Evolutionary conservation across 2,329 filamentous ascomycete genomes (phyloP).

Genomic region (Trichocomaceae sp.): DNA sequence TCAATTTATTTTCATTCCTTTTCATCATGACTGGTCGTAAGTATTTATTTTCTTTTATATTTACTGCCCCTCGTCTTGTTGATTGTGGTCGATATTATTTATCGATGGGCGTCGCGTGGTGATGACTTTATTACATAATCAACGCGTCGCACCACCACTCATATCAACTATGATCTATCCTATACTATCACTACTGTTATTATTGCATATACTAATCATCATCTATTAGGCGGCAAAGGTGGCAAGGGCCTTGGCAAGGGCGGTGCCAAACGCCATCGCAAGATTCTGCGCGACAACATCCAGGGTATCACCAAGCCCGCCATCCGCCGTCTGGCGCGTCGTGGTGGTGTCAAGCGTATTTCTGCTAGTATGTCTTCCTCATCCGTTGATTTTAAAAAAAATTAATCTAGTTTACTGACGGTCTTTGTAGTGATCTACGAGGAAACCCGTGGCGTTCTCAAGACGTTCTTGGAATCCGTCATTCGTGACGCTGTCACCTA

Average conservation of each 20-base stretch:
- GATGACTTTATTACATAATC: conserved; percentile 8
- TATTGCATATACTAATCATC: neutral
- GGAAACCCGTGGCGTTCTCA: conserved; percentile 73
- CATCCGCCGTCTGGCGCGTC: conserved; percentile 95
- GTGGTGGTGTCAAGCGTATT: conserved; percentile 99
- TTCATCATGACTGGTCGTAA: conserved; percentile 38
- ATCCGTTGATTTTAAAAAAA: neutral
- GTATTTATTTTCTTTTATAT: conserved; percentile 16
- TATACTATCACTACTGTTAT: neutral
- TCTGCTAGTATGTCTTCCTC: conserved; percentile 57
- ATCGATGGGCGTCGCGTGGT: neutral
- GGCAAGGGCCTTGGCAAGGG: conserved; percentile 98
- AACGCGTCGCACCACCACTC: neutral
- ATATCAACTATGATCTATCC: neutral
- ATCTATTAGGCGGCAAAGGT: conserved; percentile 73
- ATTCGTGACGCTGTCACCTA: conserved; percentile 75
- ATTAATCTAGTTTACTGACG: neutral
- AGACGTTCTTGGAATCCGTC: conserved; percentile 76
- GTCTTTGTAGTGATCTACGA: conserved; percentile 60
- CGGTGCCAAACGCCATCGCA: conserved; percentile 97
- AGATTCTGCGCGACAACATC: conserved; percentile 99
- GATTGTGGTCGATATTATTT: neutral
- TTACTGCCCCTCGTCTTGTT: neutral
- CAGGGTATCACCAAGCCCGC: conserved; percentile 99
- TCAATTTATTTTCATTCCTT: neutral